Base-by-base conservation (phyloP, 176 grass and related monocot species). In the Eleusine coracana region DNA sequence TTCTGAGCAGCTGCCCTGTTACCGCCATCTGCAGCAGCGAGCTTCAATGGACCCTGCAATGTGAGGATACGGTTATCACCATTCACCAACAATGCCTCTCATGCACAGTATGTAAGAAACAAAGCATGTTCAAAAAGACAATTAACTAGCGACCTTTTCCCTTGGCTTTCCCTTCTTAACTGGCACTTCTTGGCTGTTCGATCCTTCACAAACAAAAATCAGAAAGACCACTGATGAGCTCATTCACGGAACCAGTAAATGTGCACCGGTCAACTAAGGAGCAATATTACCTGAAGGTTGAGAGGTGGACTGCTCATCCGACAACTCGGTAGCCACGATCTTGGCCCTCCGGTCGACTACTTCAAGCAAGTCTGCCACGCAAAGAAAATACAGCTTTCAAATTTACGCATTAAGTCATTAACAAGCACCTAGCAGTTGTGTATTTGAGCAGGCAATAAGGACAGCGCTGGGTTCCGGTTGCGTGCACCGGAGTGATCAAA, bases 261-360 rank as follows among this genome's bases (percentile, higher is more conserved):
- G 71, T 84, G 61, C 71, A 87, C 23, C 13, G 49, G 48, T 59
- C 48, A 59, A 64, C 72, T 23, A 52, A 38, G 50, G 59, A 85
- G 67, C 11, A 66, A 45, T 70, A n/a, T 25, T 99, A 96, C 96
- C 93, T 84, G 87, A 77, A 83, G 77, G 87, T 79, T 94, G 96
- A 41, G 80, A 86, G 50, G 66, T 86, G 54, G 90, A 71, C 73
- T 93, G 89, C 52, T 99, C 96, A 83, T 99, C 86, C 8, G 93
- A 86, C 83, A 94, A 71, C 85, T 99, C 96, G 37, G 80, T 92
- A 21, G 84, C 96, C 71, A 99, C 96, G 85, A 88, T 90, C 73
- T 99, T 99, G 70, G 93, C 96, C 80, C 93, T 92, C 81, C 93
- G 76, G 85, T 99, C 96, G 7, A 99, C 96, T 18, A 99, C 96